phyloP scores from a whole-genome alignment of 257 asterid species.

The Coffea canephora region DNA sequence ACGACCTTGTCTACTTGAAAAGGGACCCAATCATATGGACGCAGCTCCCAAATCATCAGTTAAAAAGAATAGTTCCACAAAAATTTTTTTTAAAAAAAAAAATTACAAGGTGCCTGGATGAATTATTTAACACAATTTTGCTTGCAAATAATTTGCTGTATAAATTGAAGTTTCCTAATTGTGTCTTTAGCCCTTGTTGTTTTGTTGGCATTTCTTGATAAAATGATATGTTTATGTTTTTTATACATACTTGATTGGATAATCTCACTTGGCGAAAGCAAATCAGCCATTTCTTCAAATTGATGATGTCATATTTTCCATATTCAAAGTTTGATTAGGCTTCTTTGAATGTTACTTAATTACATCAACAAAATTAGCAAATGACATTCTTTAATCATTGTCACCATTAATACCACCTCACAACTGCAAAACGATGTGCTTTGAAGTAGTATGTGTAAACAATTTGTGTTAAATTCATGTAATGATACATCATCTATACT shows the following conservation, averaged over 20 bases:
- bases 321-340: background rate
- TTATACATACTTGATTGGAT: no score
- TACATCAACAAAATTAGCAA: background rate
- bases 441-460: no score
- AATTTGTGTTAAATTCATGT: no score
- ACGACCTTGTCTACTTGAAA: background rate
- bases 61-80: background rate
- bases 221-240: no score
- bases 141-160: background rate
- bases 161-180: no score
- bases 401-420: background rate
- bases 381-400: background rate
- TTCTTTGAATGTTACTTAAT: background rate
- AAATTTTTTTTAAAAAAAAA: no score
- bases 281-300: no score
- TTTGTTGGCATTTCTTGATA: no score
- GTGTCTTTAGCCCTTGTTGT: no score
- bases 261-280: no score
- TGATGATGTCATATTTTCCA: background rate
- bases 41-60: background rate
- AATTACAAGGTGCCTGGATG: background rate
- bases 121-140: background rate
- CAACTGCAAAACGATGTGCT: background rate
- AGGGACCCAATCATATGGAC: background rate
- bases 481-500: background rate